Base-by-base conservation (phyloP, 495 filamentous ascomycete genomes). In the Tuber umbilicatum region DNA sequence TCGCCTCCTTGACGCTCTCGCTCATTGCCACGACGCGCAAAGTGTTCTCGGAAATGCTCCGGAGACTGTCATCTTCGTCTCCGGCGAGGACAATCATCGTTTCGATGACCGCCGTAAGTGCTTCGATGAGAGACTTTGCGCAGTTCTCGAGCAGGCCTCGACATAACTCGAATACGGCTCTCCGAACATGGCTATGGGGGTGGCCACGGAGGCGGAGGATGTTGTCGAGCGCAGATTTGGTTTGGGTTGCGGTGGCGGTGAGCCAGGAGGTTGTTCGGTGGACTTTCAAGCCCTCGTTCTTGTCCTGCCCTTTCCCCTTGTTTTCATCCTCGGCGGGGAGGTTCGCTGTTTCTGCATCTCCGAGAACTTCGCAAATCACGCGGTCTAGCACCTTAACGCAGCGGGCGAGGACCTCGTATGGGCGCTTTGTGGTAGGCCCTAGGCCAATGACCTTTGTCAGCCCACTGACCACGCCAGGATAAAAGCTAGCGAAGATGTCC, bases 381-480 rank as follows among this genome's bases (percentile, higher is more conserved):
- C 85, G 76, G 6, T 85, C 85, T 23, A 97, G 83, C 0, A 89
- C 83, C 6, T 87, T 84, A 23, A 98, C 83, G 37, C 88, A 89
- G 37, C 79, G 82, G 6, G 89, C 84, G 12, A 97, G 84, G 1
- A 94, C 85, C 75, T 85, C 88, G 75, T 87, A 90, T 70, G 90
- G 88, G 27, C 88, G 86, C 73, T 90, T 90, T 73, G 85, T 84
- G 72, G 89, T 88, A 10, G 88, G 89, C 2, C 88, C 90, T 0
- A 91, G 89, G 40, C 90, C 90, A 43, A 98, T 83, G 23, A 91
- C 85, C 83, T 90, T 94, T 17, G 90, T 91, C 69, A 99, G 82
- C 9, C 89, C 87, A 12, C 94, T 97, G 1, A 97, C 89, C 5
- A 93, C 93, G 12, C 96, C 92, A 12, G 95, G 95, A 78, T 97